Evolutionary conservation across 1,139 yeast genomes (phyloP), one percentile per base, ranked within the genome.

Genomic region (Hansenula sp.): DNA sequence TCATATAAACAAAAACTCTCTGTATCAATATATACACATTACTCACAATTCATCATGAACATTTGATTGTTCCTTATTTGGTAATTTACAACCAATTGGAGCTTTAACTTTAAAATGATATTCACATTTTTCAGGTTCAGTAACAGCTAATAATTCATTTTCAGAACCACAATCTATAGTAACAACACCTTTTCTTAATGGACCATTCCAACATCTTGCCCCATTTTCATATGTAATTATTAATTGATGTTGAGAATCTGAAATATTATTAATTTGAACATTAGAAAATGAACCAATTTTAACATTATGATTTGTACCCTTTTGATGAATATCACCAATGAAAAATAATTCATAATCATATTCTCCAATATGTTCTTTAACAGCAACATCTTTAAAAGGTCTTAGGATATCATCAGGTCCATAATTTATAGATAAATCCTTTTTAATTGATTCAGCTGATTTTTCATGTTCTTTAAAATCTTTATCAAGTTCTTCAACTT

Each of bases 161-260:
- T 67, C 64, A 4, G 66, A 59, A 1, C 95, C 95, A 63, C 99
- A 94, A 18, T 68, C 66, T 44, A 92, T 59, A 22, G 71, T 69
- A 3, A 87, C 80, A 11, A 63, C 64, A 0, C 89, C 90, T 28
- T 82, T 74, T 58, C 99, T 76, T 24, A 68, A 61, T 3, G 97
- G 97, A 0, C 98, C 98, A 59, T 89, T 87, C 97, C 98, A 92
- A 62, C 99, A 94, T 56, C 73, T 74, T 38, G 80, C 80, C n/a
- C 99, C 99, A 27, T 69, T 60, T 6, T 60, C 67, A 56, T 69
- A 90, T 24, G 64, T 61, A 17, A 80, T 60, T 11, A 60, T 64
- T 31, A 73, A 48, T 10, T 64, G 65, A 41, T 55, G 50, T 19
- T 55, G 43, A n/a, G 50, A 47, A 4, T 52, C 47, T n/a, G 56